Base-by-base conservation (phyloP, 1,284 basidiomycete species). In the Boletus sp. region DNA sequence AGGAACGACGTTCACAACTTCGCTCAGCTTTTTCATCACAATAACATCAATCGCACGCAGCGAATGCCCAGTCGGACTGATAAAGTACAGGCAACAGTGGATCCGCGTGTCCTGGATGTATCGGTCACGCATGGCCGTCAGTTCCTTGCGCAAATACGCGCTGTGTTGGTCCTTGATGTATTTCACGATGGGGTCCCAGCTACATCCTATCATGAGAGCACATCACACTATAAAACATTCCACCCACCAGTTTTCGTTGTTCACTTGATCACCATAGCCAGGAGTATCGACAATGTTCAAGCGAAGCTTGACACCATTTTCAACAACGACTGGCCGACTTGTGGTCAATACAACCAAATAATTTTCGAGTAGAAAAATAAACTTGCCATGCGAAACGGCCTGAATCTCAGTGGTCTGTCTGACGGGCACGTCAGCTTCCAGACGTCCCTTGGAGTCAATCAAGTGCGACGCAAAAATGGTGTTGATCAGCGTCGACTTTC, bases 131-230 rank as follows among this genome's bases (percentile, higher is more conserved):
- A 94, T 94, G 6, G 96, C 95, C 5, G 96, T 99, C 54, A 99
- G 80, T 76, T 99, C 95, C 75, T 99, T 99, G 69, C 96, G 89
- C 49, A 99, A 83, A 74, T 98, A 99, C 39, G 94, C 92, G 65
- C 91, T 94, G 76, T 99, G 95, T 70, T 99, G 95, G 77, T 99
- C 96, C 74, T 94, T 91, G 74, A 97, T 98, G 72, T 98, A 96
- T 73, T 96, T 96, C 70, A 98, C 81, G 61, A 98, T 97, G 25
- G 95, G 91, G 66, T 99, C 95, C 95, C 95, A 99, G 80, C 91
- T 92, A 51, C 13, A 58, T 32, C 25, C 51, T 32, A 10, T 40
- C 19, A 40, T 52, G 25, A 54, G 47, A 47, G 40, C 29, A 33
- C 26, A 2, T 34, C 33, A 34, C 10, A 39, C 27, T 17, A 22